Base-by-base conservation (phyloP, 805 yeast species). In the Ogataea henricii region DNA sequence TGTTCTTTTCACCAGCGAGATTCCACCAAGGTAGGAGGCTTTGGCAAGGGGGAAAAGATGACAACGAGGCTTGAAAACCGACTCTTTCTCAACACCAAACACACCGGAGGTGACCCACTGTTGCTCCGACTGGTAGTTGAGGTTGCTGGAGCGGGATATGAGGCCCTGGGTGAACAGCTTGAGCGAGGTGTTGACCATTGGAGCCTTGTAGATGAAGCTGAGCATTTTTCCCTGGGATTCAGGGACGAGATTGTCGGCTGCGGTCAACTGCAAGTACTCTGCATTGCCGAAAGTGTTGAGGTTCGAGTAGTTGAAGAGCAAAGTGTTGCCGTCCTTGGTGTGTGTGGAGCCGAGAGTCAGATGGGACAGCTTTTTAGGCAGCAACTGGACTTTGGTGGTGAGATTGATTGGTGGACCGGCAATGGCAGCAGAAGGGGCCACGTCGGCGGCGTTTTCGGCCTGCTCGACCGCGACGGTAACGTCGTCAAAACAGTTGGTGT, bases 281-380 rank as follows among this genome's bases (percentile, higher is more conserved):
- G 87, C 89, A n/a, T 84, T 85, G 4, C 87, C 89, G 54, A 84
- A 76, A 7, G 78, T 68, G 59, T 85, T 85, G 51, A 69, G 67
- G 52, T 75, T 70, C 2, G 66, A 54, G 51, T 69, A 71, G 40
- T 65, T 62, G 21, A 68, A 47, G 16, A 65, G 66, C 26, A 67
- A 47, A 6, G 69, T 53, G 21, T 72, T 66, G 14, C 70, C 69
- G 20, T 62, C 58, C 30, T 66, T 70, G 6, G 66, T 57, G 29
- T 69, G 68, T 8, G 63, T 54, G 8, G 75, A 65, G 22, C 71
- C 70, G n/a, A 66, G 1, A 59, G 59, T n/a, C 56, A 63, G 45
- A 54, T 63, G 49, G 49, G 63, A 56, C 55, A 69, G 46, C 27
- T 55, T 51, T 23, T 48, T 48, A 13, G 76, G 72, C 22, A 60